phyloP scores from a whole-genome alignment of 2,329 filamentous ascomycete species.

The Gyromitra esculenta region DNA sequence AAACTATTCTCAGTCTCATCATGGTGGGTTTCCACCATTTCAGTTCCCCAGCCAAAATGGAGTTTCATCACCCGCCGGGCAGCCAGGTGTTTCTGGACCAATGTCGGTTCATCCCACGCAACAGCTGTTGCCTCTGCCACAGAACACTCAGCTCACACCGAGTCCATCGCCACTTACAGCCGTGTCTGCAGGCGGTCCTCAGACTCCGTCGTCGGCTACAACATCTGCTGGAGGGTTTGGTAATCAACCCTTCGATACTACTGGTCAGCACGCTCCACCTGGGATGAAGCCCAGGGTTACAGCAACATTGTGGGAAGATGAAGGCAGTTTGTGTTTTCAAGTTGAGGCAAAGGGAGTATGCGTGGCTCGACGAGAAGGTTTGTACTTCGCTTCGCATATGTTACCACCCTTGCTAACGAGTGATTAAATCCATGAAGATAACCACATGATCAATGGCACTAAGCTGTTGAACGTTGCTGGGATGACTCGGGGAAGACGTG shows the following conservation, averaged over 20 bases:
- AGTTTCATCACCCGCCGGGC: constrained; percentile 74
- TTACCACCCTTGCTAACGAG: constrained; percentile 34
- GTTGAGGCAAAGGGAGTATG: constrained; percentile 96
- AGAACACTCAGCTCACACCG: constrained; percentile 50
- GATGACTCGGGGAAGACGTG: constrained; percentile 94
- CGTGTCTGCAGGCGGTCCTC: constrained; percentile 53
- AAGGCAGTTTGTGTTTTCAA: constrained; percentile 96
- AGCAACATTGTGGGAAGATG: constrained; percentile 97
- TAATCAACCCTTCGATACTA: constrained; percentile 69
- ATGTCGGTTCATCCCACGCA: constrained; percentile 64
- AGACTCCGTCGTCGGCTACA: constrained; percentile 51
- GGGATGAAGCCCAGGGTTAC: constrained; percentile 97
- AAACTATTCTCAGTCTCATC: constrained; percentile 70
- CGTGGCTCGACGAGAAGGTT: constrained; percentile 91
- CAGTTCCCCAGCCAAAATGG: constrained; percentile 81
- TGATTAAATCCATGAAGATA: constrained; percentile 69
- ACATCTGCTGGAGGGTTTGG: constrained; percentile 46
- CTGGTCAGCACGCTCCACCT: constrained; percentile 89
- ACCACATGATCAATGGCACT: constrained; percentile 99
- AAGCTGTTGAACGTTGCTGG: constrained; percentile 96
- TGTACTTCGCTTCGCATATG: constrained; percentile 56
- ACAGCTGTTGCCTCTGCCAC: constrained; percentile 53
- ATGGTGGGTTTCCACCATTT: constrained; percentile 67
- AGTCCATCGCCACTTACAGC: constrained; percentile 52
- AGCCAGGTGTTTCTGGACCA: constrained; percentile 64